These are phyloP conservation scores for Trichoderma aggressivum DNA, from an alignment of 2,329 filamentous ascomycete genomes.

Conservation along the genomic window DNA sequence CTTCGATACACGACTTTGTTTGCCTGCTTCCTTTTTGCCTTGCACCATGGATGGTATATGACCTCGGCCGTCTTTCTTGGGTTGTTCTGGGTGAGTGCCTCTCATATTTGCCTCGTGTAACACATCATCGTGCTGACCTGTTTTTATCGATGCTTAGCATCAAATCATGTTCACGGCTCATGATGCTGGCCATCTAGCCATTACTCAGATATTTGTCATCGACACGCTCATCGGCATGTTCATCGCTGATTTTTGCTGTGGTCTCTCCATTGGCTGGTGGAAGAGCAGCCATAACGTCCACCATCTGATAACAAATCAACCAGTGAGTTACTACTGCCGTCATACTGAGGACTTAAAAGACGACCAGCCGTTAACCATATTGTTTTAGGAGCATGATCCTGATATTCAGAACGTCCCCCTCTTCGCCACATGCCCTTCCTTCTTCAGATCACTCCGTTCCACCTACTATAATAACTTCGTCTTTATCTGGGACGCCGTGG, in stretches of 20 bases:
- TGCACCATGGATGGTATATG: conserved; percentile 63
- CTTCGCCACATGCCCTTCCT: conserved; percentile 77
- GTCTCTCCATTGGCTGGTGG: conserved; percentile 94
- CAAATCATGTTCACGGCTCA: conserved; percentile 92
- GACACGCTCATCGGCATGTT: conserved; percentile 87
- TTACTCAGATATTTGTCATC: conserved; percentile 82
- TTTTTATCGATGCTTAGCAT: conserved; percentile 59
- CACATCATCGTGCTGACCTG: not conserved
- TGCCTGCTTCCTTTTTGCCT: conserved; percentile 55
- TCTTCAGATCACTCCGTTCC: conserved; percentile 67
- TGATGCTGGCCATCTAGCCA: conserved; percentile 95
- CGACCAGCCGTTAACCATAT: not conserved
- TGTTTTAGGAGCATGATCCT: conserved; percentile 72
- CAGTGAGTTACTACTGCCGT: conserved; percentile 41
- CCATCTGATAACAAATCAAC: conserved; percentile 91
- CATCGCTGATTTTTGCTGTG: conserved; percentile 85
- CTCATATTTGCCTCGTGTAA: not conserved
- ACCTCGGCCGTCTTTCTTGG: conserved; percentile 69
- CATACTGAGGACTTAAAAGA: no score
- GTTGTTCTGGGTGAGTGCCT: conserved; percentile 31
- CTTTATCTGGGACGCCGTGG: conserved; percentile 66
- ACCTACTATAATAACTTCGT: conserved; percentile 86
- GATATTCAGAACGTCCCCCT: conserved; percentile 91
- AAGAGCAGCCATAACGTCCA: conserved; percentile 95
- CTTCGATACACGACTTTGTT: conserved; percentile 68